Evolutionary conservation across 1,284 basidiomycete species (phyloP).

Genomic region (Irpex rosettiformis): DNA sequence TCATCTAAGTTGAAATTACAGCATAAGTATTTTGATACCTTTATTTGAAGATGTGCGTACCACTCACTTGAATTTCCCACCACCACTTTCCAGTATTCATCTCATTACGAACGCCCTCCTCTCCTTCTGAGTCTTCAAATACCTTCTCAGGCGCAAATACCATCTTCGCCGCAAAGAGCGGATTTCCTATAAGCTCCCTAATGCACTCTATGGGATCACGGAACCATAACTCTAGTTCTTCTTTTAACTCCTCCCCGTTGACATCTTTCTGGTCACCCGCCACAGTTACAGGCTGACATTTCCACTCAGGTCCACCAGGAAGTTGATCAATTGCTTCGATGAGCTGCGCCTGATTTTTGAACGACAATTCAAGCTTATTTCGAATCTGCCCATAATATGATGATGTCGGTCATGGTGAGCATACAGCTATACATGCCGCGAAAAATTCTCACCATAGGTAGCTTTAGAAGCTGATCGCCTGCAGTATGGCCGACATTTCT

Average conservation of each 20-base stretch:
- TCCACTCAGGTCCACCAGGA: conserved; percentile 22
- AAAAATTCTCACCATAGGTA: conserved; percentile 7
- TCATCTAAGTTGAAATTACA: conserved; percentile 6
- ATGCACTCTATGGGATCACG: conserved; percentile 29
- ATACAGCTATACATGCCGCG: too few species aligned
- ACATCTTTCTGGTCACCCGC: conserved; percentile 12
- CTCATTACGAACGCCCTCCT: conserved; percentile 14
- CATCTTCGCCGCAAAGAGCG: conserved; percentile 21
- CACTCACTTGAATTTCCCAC: conserved; percentile 25
- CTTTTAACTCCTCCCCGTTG: conserved; percentile 10
- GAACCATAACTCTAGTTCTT: conserved; percentile 28
- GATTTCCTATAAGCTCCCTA: conserved; percentile 28
- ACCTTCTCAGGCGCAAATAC: conserved; percentile 23
- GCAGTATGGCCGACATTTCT: conserved; percentile 11
- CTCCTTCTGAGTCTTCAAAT: conserved; percentile 16
- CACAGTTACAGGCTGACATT: conserved; percentile 22
- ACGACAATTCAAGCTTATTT: conserved; percentile 11
- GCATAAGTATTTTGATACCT: neutral
- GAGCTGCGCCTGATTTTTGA: conserved; percentile 22
- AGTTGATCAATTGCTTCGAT: conserved; percentile 28
- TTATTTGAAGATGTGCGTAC: neutral
- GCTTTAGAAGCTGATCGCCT: conserved; percentile 10
- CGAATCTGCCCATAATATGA: conserved; percentile 3
- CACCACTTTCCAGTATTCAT: conserved; percentile 27
- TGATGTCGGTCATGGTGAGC: neutral